These are phyloP conservation scores for Eucalyptus tenuipes DNA, from an alignment of 345 rosid species.

Conservation along the genomic window DNA sequence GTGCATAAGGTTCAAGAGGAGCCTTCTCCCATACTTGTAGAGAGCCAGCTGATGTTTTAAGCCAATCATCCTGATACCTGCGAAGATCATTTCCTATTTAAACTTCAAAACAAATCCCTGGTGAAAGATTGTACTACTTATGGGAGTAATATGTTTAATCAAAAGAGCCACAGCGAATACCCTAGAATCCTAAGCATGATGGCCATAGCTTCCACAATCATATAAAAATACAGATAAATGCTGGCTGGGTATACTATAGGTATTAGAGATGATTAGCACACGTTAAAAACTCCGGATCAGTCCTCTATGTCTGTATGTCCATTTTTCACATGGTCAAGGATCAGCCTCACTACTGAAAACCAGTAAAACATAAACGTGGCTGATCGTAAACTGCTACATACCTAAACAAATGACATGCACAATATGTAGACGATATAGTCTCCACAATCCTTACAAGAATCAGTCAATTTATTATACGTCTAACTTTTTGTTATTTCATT, in stretches of 20 bases:
- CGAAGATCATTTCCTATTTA: neutral
- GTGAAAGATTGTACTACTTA: neutral
- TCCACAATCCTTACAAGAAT: neutral
- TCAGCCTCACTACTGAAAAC: neutral
- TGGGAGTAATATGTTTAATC: neutral
- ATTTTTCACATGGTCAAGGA: neutral
- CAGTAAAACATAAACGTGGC: neutral
- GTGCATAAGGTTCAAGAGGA: constrained; percentile 95
- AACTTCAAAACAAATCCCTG: neutral
- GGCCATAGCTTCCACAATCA: neutral
- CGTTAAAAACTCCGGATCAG: neutral
- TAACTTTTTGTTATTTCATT: neutral
- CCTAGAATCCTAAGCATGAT: neutral
- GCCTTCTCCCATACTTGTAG: constrained; percentile 97
- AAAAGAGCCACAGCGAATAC: neutral
- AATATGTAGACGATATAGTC: neutral
- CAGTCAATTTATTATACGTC: neutral
- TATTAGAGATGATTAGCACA: neutral
- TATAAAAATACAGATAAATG: neutral
- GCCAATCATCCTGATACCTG: constrained; percentile 99
- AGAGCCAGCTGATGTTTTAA: constrained; percentile 72
- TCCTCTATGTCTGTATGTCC: neutral
- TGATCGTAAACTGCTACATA: neutral
- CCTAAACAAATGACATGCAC: neutral
- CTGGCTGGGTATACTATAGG: neutral